Evolutionary conservation across 495 filamentous ascomycete species (phyloP).

Genomic region (Filosporella fistucella): DNA sequence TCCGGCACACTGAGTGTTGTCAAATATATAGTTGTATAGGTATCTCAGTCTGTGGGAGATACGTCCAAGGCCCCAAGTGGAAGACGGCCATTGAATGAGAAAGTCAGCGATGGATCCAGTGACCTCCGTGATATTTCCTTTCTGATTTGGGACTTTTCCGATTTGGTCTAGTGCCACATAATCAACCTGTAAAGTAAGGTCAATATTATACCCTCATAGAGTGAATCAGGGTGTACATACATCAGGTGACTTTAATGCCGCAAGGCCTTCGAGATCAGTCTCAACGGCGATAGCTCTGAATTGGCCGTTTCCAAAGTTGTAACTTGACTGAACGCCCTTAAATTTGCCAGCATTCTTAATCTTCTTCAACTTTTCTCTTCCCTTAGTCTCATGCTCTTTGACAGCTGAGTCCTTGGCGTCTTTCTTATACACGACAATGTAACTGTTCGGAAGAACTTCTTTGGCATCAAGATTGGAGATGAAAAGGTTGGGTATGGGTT

Average conservation of each 20-base stretch:
- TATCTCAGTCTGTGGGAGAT: slow-evolving; percentile 28
- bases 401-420: background rate
- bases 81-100: background rate
- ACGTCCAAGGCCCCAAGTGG: slow-evolving; percentile 29
- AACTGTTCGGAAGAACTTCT: background rate
- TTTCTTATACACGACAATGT: background rate
- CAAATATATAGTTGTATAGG: slow-evolving; percentile 33
- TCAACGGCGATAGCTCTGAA: background rate
- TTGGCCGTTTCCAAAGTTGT: too few relatives aligned
- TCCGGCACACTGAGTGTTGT: slow-evolving; percentile 30
- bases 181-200: too few relatives aligned
- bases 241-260: background rate
- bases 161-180: background rate
- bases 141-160: background rate
- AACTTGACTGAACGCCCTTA: too few relatives aligned
- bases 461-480: background rate
- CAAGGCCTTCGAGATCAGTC: background rate
- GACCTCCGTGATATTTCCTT: background rate
- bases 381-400: background rate
- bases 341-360: background rate
- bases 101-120: background rate
- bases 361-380: background rate
- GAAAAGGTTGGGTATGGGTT: too few relatives aligned
- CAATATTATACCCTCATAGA: background rate
- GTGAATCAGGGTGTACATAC: background rate